Evolutionary conservation across 2,329 filamentous ascomycete species (phyloP).

Genomic region (Dothistroma septosporum): DNA sequence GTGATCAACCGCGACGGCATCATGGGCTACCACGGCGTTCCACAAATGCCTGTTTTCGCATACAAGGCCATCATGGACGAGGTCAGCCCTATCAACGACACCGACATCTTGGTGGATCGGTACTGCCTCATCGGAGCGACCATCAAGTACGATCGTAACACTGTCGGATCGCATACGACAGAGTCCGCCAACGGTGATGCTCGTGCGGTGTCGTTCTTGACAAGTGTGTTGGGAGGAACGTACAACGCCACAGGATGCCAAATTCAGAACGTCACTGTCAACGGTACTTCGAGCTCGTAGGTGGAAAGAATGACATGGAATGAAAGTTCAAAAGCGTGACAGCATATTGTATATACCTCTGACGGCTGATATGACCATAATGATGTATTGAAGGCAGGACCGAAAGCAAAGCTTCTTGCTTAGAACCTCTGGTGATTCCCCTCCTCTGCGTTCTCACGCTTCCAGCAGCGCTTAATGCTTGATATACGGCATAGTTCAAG

Average conservation of each 20-base stretch:
- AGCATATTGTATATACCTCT: too few species aligned
- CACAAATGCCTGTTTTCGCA: conserved; percentile 47
- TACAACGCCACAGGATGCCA: conserved; percentile 28
- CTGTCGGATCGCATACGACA: conserved; percentile 40
- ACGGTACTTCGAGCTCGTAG: neutral
- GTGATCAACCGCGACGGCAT: conserved; percentile 32
- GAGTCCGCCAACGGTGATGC: conserved; percentile 35
- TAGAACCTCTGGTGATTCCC: too few species aligned
- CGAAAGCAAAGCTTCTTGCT: too few species aligned
- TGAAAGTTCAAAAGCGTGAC: too few species aligned
- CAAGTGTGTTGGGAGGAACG: conserved; percentile 21
- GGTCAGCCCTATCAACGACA: conserved; percentile 42
- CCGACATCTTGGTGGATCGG: conserved; percentile 41
- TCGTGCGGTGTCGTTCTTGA: conserved; percentile 31
- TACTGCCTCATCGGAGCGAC: conserved; percentile 43
- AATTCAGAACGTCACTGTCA: conserved; percentile 27
- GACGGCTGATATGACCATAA: too few species aligned
- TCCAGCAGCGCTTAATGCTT: too few species aligned
- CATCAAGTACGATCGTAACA: conserved; percentile 46
- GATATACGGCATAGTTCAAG: too few species aligned
- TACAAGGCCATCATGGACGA: conserved; percentile 51
- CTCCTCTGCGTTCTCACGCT: too few species aligned
- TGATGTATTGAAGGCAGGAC: too few species aligned
- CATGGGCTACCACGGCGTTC: conserved; percentile 42
- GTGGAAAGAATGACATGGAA: too few species aligned